phyloP scores from a whole-genome alignment of 1,284 basidiomycete species.

The Puccinia hordei region DNA sequence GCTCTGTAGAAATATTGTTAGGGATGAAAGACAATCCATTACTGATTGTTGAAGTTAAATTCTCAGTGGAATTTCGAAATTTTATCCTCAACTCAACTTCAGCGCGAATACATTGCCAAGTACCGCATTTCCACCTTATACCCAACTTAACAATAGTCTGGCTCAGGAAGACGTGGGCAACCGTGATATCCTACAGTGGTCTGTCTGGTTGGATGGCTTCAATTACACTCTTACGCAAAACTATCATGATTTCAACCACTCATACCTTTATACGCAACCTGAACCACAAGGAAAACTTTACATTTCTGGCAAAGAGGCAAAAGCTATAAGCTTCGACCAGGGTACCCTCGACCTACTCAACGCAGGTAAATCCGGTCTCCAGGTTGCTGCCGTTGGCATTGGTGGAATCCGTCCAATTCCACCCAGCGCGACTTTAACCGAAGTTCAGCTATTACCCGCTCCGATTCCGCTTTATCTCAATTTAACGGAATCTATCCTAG shows the following conservation, averaged over 20 bases:
- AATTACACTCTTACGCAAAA: constrained; percentile 16
- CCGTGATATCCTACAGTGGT: constrained; percentile 26
- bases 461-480: constrained; percentile 8
- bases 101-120: constrained; percentile 12
- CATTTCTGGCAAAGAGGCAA: neutral
- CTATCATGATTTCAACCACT: constrained; percentile 34
- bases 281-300: constrained; percentile 25
- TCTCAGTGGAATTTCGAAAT: constrained; percentile 28
- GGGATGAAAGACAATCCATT: neutral
- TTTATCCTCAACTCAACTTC: constrained; percentile 29
- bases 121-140: constrained; percentile 21
- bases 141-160: neutral
- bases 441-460: neutral
- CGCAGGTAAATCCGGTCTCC: neutral
- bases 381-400: constrained; percentile 29
- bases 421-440: neutral
- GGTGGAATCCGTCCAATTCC: constrained; percentile 34
- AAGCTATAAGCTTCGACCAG: neutral
- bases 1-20: neutral
- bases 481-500: constrained; percentile 24
- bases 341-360: constrained; percentile 9
- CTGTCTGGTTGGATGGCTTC: constrained; percentile 35
- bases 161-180: neutral
- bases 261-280: constrained; percentile 8
- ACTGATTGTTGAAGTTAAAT: neutral